Conservation (phyloP, 192 early-diverging fungal species). For the Coemansia reversa region DNA sequence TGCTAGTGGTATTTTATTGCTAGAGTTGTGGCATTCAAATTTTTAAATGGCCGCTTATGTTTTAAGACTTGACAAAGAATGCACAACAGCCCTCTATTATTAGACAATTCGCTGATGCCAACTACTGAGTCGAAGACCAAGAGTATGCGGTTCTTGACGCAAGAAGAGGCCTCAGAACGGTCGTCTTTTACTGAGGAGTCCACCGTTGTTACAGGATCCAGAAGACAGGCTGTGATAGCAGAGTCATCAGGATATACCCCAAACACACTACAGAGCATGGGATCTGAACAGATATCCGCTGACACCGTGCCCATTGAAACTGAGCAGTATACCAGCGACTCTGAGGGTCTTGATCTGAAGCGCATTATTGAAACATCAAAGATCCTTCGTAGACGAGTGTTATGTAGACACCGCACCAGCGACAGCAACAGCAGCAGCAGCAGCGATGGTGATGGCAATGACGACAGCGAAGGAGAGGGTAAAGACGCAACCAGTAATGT, state of each 20-base stretch:
- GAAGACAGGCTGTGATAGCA: neutral
- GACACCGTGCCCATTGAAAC: neutral
- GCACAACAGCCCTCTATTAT: neutral
- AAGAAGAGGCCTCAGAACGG: neutral
- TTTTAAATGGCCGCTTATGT: neutral
- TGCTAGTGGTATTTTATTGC: neutral
- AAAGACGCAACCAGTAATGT: neutral
- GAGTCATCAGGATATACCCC: neutral
- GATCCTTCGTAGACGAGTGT: constrained; percentile 12
- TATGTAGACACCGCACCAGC: neutral
- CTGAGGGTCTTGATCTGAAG: constrained; percentile 17
- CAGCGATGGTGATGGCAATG: neutral
- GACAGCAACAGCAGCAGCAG: neutral
- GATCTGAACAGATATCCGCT: neutral
- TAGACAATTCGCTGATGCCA: constrained; percentile 1
- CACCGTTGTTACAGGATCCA: neutral
- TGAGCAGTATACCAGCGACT: constrained; percentile 15
- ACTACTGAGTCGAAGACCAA: neutral
- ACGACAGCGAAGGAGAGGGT: neutral
- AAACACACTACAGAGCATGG: neutral
- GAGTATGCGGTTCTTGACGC: neutral
- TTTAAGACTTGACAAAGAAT: neutral
- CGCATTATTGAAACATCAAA: constrained; percentile 24
- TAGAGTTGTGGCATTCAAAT: neutral
- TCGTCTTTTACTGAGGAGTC: neutral